Conservation (phyloP, 208 protist species). For the Tetramitus jugosus region DNA sequence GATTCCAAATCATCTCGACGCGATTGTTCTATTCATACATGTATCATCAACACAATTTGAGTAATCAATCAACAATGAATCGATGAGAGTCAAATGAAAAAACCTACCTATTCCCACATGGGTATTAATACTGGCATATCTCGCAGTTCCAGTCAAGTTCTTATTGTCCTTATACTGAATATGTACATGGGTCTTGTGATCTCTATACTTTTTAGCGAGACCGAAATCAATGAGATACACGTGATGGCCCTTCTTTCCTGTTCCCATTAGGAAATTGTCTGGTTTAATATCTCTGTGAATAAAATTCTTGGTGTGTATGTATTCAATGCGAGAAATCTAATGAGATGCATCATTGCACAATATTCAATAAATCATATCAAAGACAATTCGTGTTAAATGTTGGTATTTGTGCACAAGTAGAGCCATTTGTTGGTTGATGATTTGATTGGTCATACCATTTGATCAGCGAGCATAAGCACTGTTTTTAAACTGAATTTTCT, state of each 20-base stretch:
- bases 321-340: conserved; percentile 77
- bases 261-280: conserved; percentile 98
- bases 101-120: conserved; percentile 37
- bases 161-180: conserved; percentile 32
- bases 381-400: neutral
- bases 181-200: conserved; percentile 25
- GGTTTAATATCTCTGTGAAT: conserved; percentile 97
- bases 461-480: conserved; percentile 92
- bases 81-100: too few species aligned
- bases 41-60: too few species aligned
- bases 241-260: conserved; percentile 56
- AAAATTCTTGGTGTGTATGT: conserved; percentile 91
- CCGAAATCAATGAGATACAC: conserved; percentile 46
- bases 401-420: conserved; percentile 9
- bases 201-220: conserved; percentile 25
- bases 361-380: conserved; percentile 34
- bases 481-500: conserved; percentile 95
- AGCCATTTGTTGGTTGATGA: neutral
- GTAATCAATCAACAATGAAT: too few species aligned
- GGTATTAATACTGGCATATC: conserved; percentile 43
- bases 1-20: conserved; percentile 95
- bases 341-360: neutral
- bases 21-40: conserved; percentile 66
- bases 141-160: conserved; percentile 23
- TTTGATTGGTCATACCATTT: conserved; percentile 71